Conservation (phyloP, 257 asterid genomes). For the Solanum sitiens region DNA sequence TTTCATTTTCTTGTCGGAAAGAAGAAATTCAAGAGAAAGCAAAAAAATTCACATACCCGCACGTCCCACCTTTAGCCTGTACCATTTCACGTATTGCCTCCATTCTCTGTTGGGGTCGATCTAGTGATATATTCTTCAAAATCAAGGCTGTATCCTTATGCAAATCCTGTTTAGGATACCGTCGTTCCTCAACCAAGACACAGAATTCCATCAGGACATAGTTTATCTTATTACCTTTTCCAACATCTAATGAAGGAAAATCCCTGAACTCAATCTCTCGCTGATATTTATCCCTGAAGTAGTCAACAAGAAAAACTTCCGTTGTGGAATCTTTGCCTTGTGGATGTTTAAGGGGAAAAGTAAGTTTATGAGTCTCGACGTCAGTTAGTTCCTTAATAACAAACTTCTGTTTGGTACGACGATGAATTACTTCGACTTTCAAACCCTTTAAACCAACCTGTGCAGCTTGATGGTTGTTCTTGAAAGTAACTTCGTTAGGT, state of each 20-base stretch:
- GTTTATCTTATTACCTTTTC: constrained; percentile 24
- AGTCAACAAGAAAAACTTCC: constrained; percentile 17
- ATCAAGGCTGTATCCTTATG: not conserved
- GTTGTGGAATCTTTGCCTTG: constrained; percentile 8
- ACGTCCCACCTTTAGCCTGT: constrained; percentile 56
- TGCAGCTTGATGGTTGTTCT: not conserved
- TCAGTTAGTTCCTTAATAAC: constrained; percentile 23
- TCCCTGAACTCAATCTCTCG: constrained; percentile 20
- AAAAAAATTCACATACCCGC: constrained; percentile 30
- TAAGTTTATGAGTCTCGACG: not conserved
- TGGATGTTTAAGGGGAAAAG: constrained; percentile 5
- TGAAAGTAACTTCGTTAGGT: constrained; percentile 12
- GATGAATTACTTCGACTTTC: constrained; percentile 57
- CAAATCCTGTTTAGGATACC: constrained; percentile 35
- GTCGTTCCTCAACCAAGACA: constrained; percentile 47
- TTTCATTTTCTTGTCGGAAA: too few species aligned
- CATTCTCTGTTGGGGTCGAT: constrained; percentile 29
- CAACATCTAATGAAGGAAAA: constrained; percentile 52
- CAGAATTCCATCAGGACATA: constrained; percentile 66
- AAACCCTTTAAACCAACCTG: constrained; percentile 16
- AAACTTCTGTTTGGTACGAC: constrained; percentile 37
- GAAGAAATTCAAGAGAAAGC: not conserved
- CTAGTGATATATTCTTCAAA: constrained; percentile 14
- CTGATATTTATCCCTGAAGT: constrained; percentile 43
- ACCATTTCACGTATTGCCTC: constrained; percentile 28